Conservation (phyloP, 2,329 filamentous ascomycete genomes). For the Zalaria sp. region DNA sequence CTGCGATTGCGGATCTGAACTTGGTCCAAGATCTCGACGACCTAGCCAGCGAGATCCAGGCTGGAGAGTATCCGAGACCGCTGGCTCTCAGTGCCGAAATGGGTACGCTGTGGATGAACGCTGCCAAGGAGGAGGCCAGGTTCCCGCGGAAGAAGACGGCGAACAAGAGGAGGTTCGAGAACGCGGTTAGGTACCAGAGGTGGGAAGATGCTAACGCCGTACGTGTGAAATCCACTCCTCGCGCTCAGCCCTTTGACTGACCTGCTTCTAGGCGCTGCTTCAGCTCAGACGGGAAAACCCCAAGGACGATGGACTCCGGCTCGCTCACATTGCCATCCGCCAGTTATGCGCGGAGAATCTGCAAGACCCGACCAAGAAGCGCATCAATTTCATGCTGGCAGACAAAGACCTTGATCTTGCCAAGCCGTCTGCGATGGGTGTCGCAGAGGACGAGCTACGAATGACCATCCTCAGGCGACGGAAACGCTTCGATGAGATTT, state of each 20-base stretch:
- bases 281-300: slow-evolving; percentile 17
- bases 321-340: slow-evolving; percentile 14
- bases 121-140: slow-evolving; percentile 8
- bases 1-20: slow-evolving; percentile 9
- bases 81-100: slow-evolving; percentile 13
- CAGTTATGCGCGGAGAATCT: slow-evolving; percentile 2
- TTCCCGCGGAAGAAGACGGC: slow-evolving; percentile 5
- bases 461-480: too few relatives aligned
- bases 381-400: slow-evolving; percentile 5
- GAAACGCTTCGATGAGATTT: too few relatives aligned
- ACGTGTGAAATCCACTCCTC: not conserved
- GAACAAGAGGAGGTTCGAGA: slow-evolving; percentile 14
- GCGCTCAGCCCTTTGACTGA: not conserved
- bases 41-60: slow-evolving; percentile 10
- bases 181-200: slow-evolving; percentile 16
- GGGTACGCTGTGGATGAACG: slow-evolving; percentile 18
- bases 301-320: slow-evolving; percentile 15
- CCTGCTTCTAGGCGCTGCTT: slow-evolving; percentile 14
- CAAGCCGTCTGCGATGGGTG: too few relatives aligned
- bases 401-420: not conserved
- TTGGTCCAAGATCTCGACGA: slow-evolving; percentile 11
- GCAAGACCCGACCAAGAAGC: slow-evolving; percentile 2
- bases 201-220: slow-evolving; percentile 15
- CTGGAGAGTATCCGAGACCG: slow-evolving; percentile 13
- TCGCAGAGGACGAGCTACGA: too few relatives aligned